Percentiles rank a stretch among this genome's conserved stretches.
Evolutionary conservation across 208 protist species (phyloP).

Genomic region (Blechomonas ayalai): DNA sequence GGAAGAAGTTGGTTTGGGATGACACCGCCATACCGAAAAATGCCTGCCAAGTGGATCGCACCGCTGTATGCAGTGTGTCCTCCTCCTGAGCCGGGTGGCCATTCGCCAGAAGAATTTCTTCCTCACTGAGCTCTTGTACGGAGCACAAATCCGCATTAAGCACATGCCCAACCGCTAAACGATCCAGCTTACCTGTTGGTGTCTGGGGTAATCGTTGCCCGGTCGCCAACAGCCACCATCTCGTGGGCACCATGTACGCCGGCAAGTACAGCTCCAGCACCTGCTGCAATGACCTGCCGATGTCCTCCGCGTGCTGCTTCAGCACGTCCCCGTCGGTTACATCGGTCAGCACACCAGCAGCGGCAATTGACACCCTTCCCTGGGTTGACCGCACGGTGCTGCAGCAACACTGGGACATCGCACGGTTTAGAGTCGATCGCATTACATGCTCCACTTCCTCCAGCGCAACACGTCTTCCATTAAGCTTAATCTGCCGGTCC

Average conservation of each 20-base stretch:
- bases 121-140: not conserved
- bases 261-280: slow-evolving; percentile 24
- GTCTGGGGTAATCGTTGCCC: slow-evolving; percentile 23
- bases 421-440: not conserved
- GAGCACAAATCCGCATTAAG: not conserved
- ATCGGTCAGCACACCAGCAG: not conserved
- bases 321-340: not conserved
- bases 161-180: no score
- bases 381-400: not conserved
- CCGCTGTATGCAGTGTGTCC: slow-evolving; percentile 7
- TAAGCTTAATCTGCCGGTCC: slow-evolving; percentile 51
- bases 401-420: slow-evolving; percentile 25
- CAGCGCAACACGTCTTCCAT: slow-evolving; percentile 42
- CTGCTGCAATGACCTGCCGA: slow-evolving; percentile 14
- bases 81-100: not conserved
- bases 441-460: slow-evolving; percentile 48
- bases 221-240: slow-evolving; percentile 16
- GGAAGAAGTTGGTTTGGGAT: slow-evolving; percentile 39
- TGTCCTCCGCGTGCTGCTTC: not conserved
- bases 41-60: slow-evolving; percentile 16
- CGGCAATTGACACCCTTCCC: slow-evolving; percentile 1
- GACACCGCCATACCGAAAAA: slow-evolving; percentile 17
- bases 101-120: not conserved
- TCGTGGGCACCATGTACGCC: slow-evolving; percentile 23
- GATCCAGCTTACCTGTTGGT: slow-evolving; percentile 32